A percentile compares a stretch with the other conserved stretches of the same genome.
Evolutionary conservation across 75 land plant species (phyloP).

Genomic region (Pseudotsuga menziesii): DNA sequence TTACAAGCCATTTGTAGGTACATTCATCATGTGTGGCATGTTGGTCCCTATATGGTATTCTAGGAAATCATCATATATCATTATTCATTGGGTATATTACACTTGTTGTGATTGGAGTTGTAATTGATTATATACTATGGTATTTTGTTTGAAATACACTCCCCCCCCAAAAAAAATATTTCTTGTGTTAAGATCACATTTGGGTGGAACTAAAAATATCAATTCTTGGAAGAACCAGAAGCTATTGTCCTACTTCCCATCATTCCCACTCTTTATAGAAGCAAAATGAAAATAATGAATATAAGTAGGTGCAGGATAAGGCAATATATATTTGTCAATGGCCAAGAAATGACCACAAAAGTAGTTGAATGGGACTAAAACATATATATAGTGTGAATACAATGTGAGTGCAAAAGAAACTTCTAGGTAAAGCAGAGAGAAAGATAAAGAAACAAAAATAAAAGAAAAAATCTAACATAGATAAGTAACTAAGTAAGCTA

Average conservation of each 20-base stretch:
- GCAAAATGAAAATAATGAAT: too few species aligned
- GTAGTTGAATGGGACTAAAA: too few species aligned
- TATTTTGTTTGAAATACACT: neutral
- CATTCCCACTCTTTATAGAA: neutral
- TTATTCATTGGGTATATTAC: neutral
- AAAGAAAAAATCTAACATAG: too few species aligned
- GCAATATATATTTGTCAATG: too few species aligned
- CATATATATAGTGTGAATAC: too few species aligned
- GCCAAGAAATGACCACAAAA: too few species aligned
- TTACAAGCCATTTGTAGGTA: constrained; percentile 64
- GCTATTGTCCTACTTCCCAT: neutral
- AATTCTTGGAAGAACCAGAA: neutral
- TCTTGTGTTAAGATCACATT: neutral
- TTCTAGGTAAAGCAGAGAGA: too few species aligned
- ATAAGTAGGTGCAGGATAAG: neutral
- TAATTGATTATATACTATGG: neutral
- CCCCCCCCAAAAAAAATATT: neutral
- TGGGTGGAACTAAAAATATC: neutral
- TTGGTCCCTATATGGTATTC: neutral
- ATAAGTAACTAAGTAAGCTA: too few species aligned
- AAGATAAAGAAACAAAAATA: too few species aligned
- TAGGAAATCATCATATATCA: neutral
- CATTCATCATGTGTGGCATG: neutral
- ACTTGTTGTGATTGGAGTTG: neutral
- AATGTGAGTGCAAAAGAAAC: too few species aligned